Conservation (phyloP, 2,329 filamentous ascomycete genomes). For the Xylaria sp. region DNA sequence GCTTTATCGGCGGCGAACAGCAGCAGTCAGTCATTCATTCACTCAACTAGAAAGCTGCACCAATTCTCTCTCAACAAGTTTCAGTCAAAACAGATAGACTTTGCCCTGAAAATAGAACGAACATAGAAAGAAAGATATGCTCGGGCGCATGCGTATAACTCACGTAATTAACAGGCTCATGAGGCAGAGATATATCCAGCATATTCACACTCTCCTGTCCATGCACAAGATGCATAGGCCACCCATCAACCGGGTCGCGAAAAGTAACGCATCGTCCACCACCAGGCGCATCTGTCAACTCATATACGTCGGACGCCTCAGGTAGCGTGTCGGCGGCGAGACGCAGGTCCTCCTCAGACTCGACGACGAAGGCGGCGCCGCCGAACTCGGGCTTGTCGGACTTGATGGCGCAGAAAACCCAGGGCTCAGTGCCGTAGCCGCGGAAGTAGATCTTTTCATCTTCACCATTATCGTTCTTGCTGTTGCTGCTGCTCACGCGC, state of each 20-base stretch:
- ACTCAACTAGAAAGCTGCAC: slow-evolving; percentile 8
- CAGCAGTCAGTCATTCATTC: slow-evolving; percentile 9
- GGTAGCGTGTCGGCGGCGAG: slow-evolving; percentile 60
- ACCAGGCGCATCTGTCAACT: slow-evolving; percentile 62
- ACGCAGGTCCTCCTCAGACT: slow-evolving; percentile 65
- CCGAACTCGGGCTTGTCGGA: slow-evolving; percentile 63
- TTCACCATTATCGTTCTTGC: background rate
- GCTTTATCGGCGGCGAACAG: slow-evolving; percentile 45
- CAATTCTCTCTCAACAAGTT: background rate
- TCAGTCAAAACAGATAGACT: background rate
- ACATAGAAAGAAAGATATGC: background rate
- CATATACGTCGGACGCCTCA: slow-evolving; percentile 59
- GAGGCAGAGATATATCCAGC: slow-evolving; percentile 53
- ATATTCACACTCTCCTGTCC: slow-evolving; percentile 60
- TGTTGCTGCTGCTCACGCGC: slow-evolving; percentile 38
- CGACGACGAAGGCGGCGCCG: slow-evolving; percentile 68
- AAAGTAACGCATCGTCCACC: slow-evolving; percentile 65
- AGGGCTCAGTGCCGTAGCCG: slow-evolving; percentile 70
- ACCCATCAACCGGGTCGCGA: slow-evolving; percentile 65
- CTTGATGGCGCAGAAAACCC: slow-evolving; percentile 65
- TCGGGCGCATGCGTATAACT: slow-evolving; percentile 26
- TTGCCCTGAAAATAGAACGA: background rate
- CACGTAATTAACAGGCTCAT: slow-evolving; percentile 60
- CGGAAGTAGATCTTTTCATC: slow-evolving; percentile 66
- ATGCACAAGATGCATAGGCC: slow-evolving; percentile 67